Evolutionary conservation across 1,284 basidiomycete genomes (phyloP), one percentile per base, ranked within the genome.

Genomic region (Volvariella volvacea): DNA sequence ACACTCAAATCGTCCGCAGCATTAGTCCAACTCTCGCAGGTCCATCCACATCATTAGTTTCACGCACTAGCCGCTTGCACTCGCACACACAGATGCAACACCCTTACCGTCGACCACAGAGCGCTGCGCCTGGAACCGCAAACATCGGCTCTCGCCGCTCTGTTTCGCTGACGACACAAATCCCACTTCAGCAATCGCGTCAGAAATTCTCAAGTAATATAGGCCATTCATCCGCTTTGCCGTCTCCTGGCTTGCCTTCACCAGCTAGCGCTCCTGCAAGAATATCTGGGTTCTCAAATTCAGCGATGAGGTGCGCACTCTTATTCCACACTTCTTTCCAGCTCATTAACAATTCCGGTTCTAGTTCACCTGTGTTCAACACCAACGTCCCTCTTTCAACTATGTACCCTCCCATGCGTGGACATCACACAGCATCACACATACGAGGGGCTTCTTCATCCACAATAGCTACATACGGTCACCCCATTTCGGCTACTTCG

Each of bases 41-140:
- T 19, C 2, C 33, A 9, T 50, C 48, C 4, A 48, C 49, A 17
- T 42, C 48, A 22, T 49, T 42, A 12, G 16, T 47, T 22, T 33
- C 42, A 21, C 16, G 51, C 41, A 48, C 49, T 16, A 42, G 45
- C 3, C 48, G 52, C 15, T 42, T 47, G 9, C 45, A 46, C 15
- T 42, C 48, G 9, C 45, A 46, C 22, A 48, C 50, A n/a, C 46
- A 43, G 14, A 50, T 48, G 28, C 7, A 44, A 2, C 52, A 57
- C 45, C 56, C 53, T 12, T 54, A 55, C 21, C 39, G 49, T 33
- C 46, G 49, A 33, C 50, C 56, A 10, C 48, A 47, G 30, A 56
- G 50, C 34, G 45, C 55, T 2, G 19, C 39, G 39, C 9, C 45
- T 7, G 39, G 39, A 40, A 17, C 21, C 10, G 19, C n/a, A n/a